Percentiles rank a stretch among this genome's conserved stretches.
These are phyloP conservation scores for Pichia cephalocereana DNA, from an alignment of 805 yeast genomes.

Conservation along the genomic window DNA sequence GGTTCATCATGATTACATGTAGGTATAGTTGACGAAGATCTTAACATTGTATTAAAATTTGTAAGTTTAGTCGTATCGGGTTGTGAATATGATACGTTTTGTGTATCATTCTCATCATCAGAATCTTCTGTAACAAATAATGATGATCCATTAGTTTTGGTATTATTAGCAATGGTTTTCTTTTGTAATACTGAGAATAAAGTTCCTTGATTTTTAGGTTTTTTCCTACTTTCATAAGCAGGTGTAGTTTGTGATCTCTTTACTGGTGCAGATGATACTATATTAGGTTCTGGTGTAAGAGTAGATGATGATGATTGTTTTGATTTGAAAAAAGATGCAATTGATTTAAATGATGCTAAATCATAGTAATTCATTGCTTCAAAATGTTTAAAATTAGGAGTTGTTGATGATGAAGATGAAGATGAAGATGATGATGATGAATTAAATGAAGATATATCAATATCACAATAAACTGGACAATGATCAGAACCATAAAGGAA, in stretches of 20 bases:
- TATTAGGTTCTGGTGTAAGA: too few species aligned
- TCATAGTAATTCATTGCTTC: slow-evolving; percentile 47
- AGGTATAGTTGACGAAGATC: slow-evolving; percentile 23
- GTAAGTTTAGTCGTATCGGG: too few species aligned
- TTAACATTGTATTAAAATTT: too few species aligned
- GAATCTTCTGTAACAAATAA: background rate
- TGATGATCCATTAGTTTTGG: background rate
- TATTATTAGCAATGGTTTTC: background rate
- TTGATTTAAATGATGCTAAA: slow-evolving; percentile 21
- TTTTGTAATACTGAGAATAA: slow-evolving; percentile 1
- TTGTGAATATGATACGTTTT: too few species aligned
- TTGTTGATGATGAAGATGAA: too few species aligned
- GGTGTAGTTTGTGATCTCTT: slow-evolving; percentile 3
- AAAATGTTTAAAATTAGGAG: slow-evolving; percentile 27
- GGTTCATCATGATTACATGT: slow-evolving; percentile 38
- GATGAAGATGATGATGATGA: background rate
- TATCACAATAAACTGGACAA: slow-evolving; percentile 79
- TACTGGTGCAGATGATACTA: background rate
- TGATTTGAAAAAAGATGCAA: slow-evolving; percentile 23
- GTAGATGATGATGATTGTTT: background rate
- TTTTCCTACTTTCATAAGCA: slow-evolving; percentile 15
- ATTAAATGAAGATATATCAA: slow-evolving; percentile 22
- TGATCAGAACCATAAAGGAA: slow-evolving; percentile 83
- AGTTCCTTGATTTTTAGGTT: slow-evolving; percentile 9
- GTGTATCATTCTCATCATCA: background rate